These are phyloP conservation scores for Albophoma yamanashiensis DNA, from an alignment of 2,329 filamentous ascomycete species.

Conservation along the genomic window DNA sequence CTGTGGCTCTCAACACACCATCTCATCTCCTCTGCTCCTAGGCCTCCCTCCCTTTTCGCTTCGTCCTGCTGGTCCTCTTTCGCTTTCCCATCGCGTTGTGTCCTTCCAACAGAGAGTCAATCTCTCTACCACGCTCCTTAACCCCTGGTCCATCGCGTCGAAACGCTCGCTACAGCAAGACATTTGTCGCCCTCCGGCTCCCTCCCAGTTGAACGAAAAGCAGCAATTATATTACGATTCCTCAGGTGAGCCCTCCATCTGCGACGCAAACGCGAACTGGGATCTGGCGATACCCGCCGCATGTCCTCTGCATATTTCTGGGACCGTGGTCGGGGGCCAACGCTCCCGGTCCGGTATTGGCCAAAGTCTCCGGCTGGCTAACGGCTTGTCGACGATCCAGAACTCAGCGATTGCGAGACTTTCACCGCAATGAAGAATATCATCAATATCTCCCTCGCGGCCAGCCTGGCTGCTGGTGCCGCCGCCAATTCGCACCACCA, in stretches of 20 bases:
- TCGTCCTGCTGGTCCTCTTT: constrained; percentile 14
- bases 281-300: background rate
- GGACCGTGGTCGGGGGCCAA: background rate
- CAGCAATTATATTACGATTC: background rate
- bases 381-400: background rate
- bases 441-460: constrained; percentile 39
- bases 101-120: constrained; percentile 41
- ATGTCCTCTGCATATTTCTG: background rate
- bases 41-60: constrained; percentile 10
- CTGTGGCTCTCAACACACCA: background rate
- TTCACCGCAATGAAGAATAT: constrained; percentile 6
- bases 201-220: background rate
- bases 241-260: background rate
- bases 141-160: constrained; percentile 12
- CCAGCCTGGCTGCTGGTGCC: constrained; percentile 38
- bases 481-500: constrained; percentile 53
- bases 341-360: background rate
- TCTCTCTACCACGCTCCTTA: constrained; percentile 49
- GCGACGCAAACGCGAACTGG: background rate
- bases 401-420: background rate
- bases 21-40: constrained; percentile 1
- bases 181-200: background rate
- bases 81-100: constrained; percentile 15
- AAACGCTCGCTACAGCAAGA: constrained; percentile 16
- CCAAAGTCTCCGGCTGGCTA: background rate